Evolutionary conservation across 352 stramenopile species (phyloP).

Genomic region (Saprolegnia diclina): DNA sequence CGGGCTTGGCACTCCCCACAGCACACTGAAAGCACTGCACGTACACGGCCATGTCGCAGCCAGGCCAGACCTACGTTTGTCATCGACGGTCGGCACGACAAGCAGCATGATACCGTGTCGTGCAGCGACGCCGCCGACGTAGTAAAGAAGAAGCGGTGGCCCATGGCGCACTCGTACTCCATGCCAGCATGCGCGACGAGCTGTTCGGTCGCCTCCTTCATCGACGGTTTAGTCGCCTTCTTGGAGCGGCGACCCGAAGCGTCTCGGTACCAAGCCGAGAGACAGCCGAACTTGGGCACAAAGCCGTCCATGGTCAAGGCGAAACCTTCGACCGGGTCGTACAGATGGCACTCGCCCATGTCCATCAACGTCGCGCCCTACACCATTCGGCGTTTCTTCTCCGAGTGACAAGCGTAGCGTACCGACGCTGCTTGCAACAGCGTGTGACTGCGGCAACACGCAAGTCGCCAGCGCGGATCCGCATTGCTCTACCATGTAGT

Average conservation of each 20-base stretch:
- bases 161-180: constrained; percentile 9
- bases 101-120: not conserved
- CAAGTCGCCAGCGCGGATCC: not conserved
- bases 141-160: constrained; percentile 17
- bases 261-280: constrained; percentile 1
- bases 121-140: not conserved
- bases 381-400: not conserved
- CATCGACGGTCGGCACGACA: not conserved
- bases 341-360: not conserved
- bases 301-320: not conserved
- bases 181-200: constrained; percentile 9
- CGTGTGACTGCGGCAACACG: not conserved
- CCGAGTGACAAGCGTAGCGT: not conserved
- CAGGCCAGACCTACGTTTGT: constrained; percentile 1
- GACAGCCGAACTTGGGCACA: constrained; percentile 9
- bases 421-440: not conserved
- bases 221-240: not conserved
- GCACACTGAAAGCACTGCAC: constrained; percentile 20
- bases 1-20: not conserved
- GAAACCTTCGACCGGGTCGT: constrained; percentile 7
- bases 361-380: not conserved
- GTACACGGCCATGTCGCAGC: constrained; percentile 19
- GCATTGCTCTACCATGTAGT: not conserved
- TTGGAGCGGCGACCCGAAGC: not conserved
- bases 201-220: not conserved